phyloP scores from a whole-genome alignment of 1,139 yeast species.

The Blastobotrys arbuscula region DNA sequence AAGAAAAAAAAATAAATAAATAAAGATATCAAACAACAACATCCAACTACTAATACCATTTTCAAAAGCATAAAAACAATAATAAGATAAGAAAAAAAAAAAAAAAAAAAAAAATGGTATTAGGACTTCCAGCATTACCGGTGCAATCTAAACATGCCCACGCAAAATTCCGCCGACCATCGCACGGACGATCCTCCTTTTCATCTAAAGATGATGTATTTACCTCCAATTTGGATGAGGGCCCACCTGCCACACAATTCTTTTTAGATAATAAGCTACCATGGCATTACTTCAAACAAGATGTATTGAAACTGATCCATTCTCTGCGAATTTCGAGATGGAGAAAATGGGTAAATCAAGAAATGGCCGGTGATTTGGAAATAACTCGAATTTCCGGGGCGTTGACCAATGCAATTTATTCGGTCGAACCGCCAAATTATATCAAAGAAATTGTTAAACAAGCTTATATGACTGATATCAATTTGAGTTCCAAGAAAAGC shows the following conservation, averaged over 20 bases:
- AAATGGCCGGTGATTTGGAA: slow-evolving; percentile 39
- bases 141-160: background rate
- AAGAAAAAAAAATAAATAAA: no score
- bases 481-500: slow-evolving; percentile 13
- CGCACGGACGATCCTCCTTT: background rate
- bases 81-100: background rate
- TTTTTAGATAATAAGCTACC: slow-evolving; percentile 70
- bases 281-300: slow-evolving; percentile 76
- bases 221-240: slow-evolving; percentile 4
- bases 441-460: slow-evolving; percentile 28
- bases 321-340: slow-evolving; percentile 69
- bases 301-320: slow-evolving; percentile 61
- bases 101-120: slow-evolving; percentile 2
- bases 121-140: slow-evolving; percentile 3
- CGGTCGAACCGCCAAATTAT: slow-evolving; percentile 42
- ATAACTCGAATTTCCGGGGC: slow-evolving; percentile 81
- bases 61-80: background rate
- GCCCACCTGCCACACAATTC: slow-evolving; percentile 22
- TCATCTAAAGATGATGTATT: slow-evolving; percentile 2
- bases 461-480: slow-evolving; percentile 16
- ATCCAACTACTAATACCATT: background rate
- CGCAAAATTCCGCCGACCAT: slow-evolving; percentile 2
- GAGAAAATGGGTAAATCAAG: slow-evolving; percentile 43
- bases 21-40: background rate
- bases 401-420: slow-evolving; percentile 82